Percentiles rank a stretch among this genome's conserved stretches.
Evolutionary conservation across 441 rosid genomes (phyloP).

Genomic region (Omphalea diandra): DNA sequence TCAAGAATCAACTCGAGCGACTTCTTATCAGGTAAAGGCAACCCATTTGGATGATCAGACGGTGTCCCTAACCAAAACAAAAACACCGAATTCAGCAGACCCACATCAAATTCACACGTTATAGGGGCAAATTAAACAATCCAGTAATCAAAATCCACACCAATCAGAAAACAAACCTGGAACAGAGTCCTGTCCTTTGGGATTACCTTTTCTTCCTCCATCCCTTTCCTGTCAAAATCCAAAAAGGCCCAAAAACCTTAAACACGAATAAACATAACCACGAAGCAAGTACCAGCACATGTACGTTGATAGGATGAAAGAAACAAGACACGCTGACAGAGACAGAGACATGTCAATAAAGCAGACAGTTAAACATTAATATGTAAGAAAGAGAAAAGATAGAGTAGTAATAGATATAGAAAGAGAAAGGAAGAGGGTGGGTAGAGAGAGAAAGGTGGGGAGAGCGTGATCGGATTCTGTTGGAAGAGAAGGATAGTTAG

Average conservation of each 20-base stretch:
- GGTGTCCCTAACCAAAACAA: slow-evolving; percentile 53
- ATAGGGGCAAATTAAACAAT: neutral
- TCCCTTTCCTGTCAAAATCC: slow-evolving; percentile 58
- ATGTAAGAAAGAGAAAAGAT: slow-evolving; percentile 32
- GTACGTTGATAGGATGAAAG: slow-evolving; percentile 20
- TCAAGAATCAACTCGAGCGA: slow-evolving; percentile 75
- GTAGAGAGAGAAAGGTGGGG: slow-evolving; percentile 36
- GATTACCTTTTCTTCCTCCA: slow-evolving; percentile 35
- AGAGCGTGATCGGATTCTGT: slow-evolving; percentile 77
- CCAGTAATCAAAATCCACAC: neutral
- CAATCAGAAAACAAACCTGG: slow-evolving; percentile 45
- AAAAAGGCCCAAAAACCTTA: slow-evolving; percentile 21
- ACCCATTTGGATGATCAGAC: slow-evolving; percentile 28
- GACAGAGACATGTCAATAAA: slow-evolving; percentile 37
- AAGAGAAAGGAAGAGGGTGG: slow-evolving; percentile 30
- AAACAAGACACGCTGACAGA: slow-evolving; percentile 34
- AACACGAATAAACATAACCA: slow-evolving; percentile 14
- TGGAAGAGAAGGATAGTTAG: slow-evolving; percentile 32
- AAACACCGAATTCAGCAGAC: slow-evolving; percentile 18
- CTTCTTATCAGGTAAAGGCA: slow-evolving; percentile 78
- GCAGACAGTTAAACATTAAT: slow-evolving; percentile 41
- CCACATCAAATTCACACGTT: slow-evolving; percentile 10
- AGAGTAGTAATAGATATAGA: slow-evolving; percentile 26
- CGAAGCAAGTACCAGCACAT: slow-evolving; percentile 17
- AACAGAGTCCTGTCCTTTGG: slow-evolving; percentile 40